Conservation (phyloP, 108 stramenopile species). For the Skeletonema costatum region DNA sequence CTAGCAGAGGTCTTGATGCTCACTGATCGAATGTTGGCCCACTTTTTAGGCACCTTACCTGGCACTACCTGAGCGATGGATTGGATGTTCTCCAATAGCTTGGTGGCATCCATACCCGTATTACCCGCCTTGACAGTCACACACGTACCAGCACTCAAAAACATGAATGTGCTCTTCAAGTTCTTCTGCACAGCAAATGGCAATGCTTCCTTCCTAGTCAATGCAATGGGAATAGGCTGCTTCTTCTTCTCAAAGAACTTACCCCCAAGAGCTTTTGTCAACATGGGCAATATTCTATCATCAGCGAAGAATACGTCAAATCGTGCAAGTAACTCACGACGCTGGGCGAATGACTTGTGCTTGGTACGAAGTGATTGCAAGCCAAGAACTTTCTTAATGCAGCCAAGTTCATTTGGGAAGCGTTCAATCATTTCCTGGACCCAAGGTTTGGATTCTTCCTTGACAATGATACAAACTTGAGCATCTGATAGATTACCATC, state of each 20-base stretch:
- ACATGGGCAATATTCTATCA: constrained; percentile 95
- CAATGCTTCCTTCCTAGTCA: constrained; percentile 76
- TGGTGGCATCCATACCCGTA: constrained; percentile 74
- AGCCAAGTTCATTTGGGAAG: constrained; percentile 75
- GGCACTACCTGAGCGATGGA: constrained; percentile 61
- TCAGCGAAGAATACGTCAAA: constrained; percentile 93
- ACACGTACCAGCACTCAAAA: constrained; percentile 78
- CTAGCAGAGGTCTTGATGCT: constrained; percentile 79
- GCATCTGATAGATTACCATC: constrained; percentile 51
- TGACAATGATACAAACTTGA: constrained; percentile 92
- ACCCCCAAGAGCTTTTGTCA: constrained; percentile 88
- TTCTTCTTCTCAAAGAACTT: constrained; percentile 90
- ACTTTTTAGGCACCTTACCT: constrained; percentile 79
- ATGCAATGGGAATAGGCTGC: constrained; percentile 82
- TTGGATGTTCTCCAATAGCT: constrained; percentile 73
- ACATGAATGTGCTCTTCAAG: constrained; percentile 79
- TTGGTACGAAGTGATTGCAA: constrained; percentile 83
- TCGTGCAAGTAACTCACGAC: constrained; percentile 67
- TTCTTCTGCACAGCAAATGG: constrained; percentile 64
- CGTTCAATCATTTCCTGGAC: constrained; percentile 78
- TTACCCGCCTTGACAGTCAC: constrained; percentile 79
- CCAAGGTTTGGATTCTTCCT: constrained; percentile 87
- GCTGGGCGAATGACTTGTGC: constrained; percentile 77
- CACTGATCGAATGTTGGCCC: constrained; percentile 89
- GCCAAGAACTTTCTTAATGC: constrained; percentile 85